These are phyloP conservation scores for Ophiostoma sp. DNA, from an alignment of 2,329 filamentous ascomycete species.

Conservation along the genomic window DNA sequence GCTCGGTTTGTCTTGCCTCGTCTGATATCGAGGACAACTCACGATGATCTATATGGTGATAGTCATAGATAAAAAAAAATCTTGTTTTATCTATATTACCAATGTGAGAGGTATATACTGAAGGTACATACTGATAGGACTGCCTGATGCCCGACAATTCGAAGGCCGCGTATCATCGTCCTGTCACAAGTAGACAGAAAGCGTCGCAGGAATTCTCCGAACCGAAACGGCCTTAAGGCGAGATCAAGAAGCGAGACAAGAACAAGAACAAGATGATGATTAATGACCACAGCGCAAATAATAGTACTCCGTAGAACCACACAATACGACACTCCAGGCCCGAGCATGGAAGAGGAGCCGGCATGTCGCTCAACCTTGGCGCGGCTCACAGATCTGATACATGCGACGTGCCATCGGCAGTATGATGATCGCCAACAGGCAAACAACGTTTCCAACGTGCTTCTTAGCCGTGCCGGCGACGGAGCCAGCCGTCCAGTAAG, in stretches of 20 bases:
- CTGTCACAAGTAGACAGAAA: not conserved
- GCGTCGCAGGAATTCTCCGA: not conserved
- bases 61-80: no score
- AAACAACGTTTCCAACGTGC: not conserved
- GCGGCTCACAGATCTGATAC: conserved; percentile 31
- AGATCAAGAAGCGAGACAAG: no score
- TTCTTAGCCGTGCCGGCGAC: not conserved
- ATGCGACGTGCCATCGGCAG: conserved; percentile 31
- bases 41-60: not conserved
- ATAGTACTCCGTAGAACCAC: no score
- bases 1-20: not conserved
- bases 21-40: not conserved
- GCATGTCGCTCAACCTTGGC: conserved; percentile 12
- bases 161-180: not conserved
- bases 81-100: no score
- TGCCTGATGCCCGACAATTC: not conserved
- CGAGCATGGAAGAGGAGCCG: not conserved
- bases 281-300: no score
- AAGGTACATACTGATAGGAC: no score
- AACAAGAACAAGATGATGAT: no score
- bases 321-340: no score
- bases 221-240: not conserved
- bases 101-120: no score
- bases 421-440: conserved; percentile 28
- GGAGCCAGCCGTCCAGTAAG: not conserved